Conservation (phyloP, 208 protist species). For the Leishmania turanica region DNA sequence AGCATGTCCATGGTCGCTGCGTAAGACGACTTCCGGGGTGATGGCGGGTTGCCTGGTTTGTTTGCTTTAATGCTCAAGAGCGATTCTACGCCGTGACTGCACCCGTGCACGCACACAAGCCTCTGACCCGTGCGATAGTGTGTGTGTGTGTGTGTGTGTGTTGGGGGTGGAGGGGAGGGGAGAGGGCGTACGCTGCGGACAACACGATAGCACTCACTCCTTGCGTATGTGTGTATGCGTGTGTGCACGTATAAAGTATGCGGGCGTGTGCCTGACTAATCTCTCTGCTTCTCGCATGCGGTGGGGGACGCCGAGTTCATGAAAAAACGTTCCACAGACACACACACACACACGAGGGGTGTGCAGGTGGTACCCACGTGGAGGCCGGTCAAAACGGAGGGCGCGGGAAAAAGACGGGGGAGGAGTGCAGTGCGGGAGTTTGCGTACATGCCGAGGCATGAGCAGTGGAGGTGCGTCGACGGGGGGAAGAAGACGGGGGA, state of each 20-base stretch:
- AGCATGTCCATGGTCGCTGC: slow-evolving; percentile 67
- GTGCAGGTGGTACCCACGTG: background rate
- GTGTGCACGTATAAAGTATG: background rate
- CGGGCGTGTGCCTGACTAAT: slow-evolving; percentile 7
- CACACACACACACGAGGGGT: background rate
- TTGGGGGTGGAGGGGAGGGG: too few species aligned
- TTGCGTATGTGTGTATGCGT: background rate
- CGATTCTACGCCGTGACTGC: slow-evolving; percentile 1
- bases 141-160: background rate
- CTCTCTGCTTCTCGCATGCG: background rate
- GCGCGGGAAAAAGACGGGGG: background rate
- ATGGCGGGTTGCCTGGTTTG: background rate
- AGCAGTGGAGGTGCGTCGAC: background rate
- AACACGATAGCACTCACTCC: background rate
- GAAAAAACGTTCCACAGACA: background rate
- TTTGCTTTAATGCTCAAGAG: background rate
- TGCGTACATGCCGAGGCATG: background rate
- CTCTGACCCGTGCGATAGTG: background rate
- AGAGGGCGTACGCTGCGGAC: background rate
- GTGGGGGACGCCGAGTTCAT: background rate
- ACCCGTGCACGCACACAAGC: background rate
- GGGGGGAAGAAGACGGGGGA: background rate
- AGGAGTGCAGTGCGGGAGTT: background rate
- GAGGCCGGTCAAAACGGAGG: background rate
- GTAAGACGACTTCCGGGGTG: background rate